Base-by-base conservation (phyloP, 345 rosid species). In the Citropsis articulata region DNA sequence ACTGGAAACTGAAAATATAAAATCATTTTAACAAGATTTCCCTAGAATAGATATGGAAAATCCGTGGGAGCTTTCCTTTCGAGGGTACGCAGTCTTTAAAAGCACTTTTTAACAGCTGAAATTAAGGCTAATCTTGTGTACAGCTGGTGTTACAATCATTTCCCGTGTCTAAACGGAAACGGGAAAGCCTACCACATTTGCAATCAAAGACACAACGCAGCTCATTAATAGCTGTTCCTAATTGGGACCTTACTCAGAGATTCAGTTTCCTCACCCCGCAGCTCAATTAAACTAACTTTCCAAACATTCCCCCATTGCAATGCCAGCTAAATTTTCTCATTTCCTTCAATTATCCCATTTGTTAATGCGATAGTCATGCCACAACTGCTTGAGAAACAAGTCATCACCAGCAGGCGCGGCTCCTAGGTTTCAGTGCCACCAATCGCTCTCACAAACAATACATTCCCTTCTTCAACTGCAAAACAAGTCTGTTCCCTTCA, bases 351-450 rank as follows among this genome's bases (percentile, higher is more conserved):
- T 48, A 50, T 35, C 21, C 65, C 72, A 31, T 40, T 21, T 53
- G 53, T 76, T 35, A 76, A 5, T 76, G 65, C 79, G 56, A 48
- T 8, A 76, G 5, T 76, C 6, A 35, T n/a, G 72, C 36, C 68
- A 45, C 30, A 73, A 59, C 38, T 73, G 27, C 57, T 73, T 40
- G 3, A 24, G 8, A 61, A 59, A 59, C 1, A 62, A 36, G 35
- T 18, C 57, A 0, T 6, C 2, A 53, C 18, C 67, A 25, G 7
- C 6, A 14, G 31, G 73, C 45, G 9, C 21, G 3, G 30, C 71
- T 75, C 24, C 62, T 48, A 5, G 57, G 73, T 21, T 31, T 75
- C 14, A 65, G 19, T 65, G 71, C 16, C 61, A 7, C 2, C 5
- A 42, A 13, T 40, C 31, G 12, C 21, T n/a, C 42, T 35, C 9